phyloP scores from a whole-genome alignment of 352 stramenopile genomes.

The Peronospora destructor region DNA sequence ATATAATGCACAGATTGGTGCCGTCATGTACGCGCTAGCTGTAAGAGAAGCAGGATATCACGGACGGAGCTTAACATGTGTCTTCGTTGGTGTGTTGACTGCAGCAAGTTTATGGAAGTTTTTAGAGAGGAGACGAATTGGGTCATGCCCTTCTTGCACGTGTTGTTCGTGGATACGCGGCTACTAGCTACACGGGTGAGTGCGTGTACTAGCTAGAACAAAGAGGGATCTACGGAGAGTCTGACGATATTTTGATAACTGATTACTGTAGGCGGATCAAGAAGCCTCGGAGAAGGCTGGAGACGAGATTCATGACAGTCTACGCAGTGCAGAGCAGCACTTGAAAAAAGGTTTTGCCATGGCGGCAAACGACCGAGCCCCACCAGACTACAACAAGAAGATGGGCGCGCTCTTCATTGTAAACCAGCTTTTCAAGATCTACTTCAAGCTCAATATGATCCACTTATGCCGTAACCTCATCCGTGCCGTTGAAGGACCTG shows the following conservation, averaged over 20 bases:
- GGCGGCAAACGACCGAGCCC: constrained; percentile 75
- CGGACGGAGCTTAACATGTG: not conserved
- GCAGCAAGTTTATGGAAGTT: constrained; percentile 82
- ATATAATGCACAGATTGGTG: constrained; percentile 58
- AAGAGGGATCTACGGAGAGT: not conserved
- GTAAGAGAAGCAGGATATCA: not conserved
- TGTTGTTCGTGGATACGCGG: constrained; percentile 71
- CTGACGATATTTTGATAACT: constrained; percentile 9
- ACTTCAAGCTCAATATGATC: constrained; percentile 93
- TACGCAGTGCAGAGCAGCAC: constrained; percentile 78
- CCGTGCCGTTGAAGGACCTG: constrained; percentile 67
- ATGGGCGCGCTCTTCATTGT: constrained; percentile 88
- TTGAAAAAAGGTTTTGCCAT: constrained; percentile 84
- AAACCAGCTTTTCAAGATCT: constrained; percentile 96
- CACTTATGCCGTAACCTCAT: constrained; percentile 93
- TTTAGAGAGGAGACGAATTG: constrained; percentile 81
- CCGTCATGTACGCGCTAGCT: constrained; percentile 48
- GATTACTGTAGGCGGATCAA: constrained; percentile 44
- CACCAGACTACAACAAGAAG: constrained; percentile 79
- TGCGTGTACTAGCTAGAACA: not conserved
- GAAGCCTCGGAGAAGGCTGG: constrained; percentile 55
- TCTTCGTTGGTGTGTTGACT: constrained; percentile 2
- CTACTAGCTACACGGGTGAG: constrained; percentile 55
- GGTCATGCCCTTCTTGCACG: constrained; percentile 78
- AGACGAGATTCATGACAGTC: constrained; percentile 69